Evolutionary conservation across 1,284 basidiomycete genomes (phyloP).

Genomic region (Quambalaria eucalypti): DNA sequence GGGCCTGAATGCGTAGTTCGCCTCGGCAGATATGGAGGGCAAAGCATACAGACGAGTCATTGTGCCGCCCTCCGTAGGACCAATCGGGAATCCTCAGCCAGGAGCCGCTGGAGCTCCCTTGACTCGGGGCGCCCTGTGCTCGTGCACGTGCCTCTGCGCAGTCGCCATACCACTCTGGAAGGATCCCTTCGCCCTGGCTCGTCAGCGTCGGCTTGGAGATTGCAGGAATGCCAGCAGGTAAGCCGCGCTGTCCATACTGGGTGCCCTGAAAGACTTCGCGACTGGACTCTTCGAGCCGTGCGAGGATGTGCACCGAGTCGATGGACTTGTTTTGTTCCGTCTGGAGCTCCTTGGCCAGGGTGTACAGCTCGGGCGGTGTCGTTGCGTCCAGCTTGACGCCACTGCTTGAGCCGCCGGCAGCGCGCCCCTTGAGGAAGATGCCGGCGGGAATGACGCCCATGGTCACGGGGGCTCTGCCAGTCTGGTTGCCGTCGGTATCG

Average conservation of each 20-base stretch:
- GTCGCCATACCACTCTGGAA: neutral
- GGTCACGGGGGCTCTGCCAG: neutral
- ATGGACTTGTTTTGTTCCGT: neutral
- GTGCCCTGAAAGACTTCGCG: neutral
- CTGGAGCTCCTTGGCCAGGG: neutral
- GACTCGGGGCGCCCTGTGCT: no score
- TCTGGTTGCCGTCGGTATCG: neutral
- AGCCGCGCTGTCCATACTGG: neutral
- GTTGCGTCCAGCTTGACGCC: no score
- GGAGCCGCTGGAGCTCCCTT: neutral
- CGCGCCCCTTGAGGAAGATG: neutral
- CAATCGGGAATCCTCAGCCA: neutral
- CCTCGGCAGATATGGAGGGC: neutral
- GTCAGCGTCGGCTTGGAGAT: neutral
- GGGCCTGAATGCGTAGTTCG: neutral
- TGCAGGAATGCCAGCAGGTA: neutral
- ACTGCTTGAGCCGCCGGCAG: no score
- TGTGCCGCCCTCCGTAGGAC: neutral
- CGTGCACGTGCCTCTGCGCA: no score
- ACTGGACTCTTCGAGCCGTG: neutral
- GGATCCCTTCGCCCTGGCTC: neutral
- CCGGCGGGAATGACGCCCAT: neutral
- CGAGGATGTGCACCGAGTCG: neutral
- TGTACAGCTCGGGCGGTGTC: neutral
- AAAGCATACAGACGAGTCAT: neutral